Base-by-base conservation (phyloP, 2,329 filamentous ascomycete species). In the Penicillium sp. region DNA sequence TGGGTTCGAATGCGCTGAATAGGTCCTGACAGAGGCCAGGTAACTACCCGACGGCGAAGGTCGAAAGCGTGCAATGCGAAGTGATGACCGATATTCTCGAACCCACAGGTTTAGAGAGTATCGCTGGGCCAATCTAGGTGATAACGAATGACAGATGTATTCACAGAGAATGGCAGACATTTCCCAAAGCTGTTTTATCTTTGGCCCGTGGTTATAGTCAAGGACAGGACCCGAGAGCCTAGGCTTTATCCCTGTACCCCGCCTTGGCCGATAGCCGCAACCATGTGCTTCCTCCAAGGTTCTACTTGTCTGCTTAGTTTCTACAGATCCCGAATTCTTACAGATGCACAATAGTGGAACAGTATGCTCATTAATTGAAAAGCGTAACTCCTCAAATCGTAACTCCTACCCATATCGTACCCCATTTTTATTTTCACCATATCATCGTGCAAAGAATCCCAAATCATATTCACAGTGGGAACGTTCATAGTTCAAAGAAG, bases 391-490 rank as follows among this genome's bases (percentile, higher is more conserved):
- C 58, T 58, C 52, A 46, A 43, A 56, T 57, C 52, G 38, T 54
- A 56, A 66, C 63, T 66, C 63, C 63, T 52, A 50, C 54, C 55
- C 39, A 58, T 55, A 51, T 58, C 58, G 60, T 62, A 54, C 56
- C 59, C 58, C 51, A 54, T 49, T 56, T 59, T 64, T 59, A 53
- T 60, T 62, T 64, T 54, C 56, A 58, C 54, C 57, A 51, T 64
- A 51, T 54, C 61, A 56, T 64, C 62, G 44, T 52, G 28, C 39
- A 29, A 34, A 29, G 46, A 44, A 41, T 52, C 48, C 57, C 54
- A 49, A 49, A 44, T 56, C 45, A 47, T 59, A 56, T 57, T 52
- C 54, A 62, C 55, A 55, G 50, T 39, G 39, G 46, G 49, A 50
- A 46, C 22, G 20, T 31, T 28, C 31, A 51, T 40, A 46, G 39